Conservation (phyloP, 2,329 filamentous ascomycete genomes). For the Cadophora malorum region DNA sequence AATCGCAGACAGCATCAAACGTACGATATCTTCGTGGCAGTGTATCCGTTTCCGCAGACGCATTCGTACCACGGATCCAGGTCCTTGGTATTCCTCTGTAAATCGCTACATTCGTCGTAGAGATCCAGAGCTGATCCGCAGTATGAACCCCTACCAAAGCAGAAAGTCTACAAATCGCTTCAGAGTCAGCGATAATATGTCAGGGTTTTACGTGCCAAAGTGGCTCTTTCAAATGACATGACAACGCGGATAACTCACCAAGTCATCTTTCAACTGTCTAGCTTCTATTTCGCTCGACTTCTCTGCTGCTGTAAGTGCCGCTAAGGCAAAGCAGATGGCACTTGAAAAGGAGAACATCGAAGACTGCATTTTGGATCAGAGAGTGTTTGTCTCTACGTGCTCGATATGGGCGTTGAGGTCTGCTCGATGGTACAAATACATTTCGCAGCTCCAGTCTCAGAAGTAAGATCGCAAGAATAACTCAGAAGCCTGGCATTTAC, state of each 20-base stretch:
- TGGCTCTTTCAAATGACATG: not conserved
- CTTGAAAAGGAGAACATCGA: not conserved
- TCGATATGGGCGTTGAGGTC: not conserved
- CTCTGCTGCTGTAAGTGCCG: not conserved
- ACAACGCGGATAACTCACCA: not conserved
- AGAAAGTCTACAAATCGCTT: conserved; percentile 14
- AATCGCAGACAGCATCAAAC: not conserved
- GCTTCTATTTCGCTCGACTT: not conserved
- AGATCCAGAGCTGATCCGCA: conserved; percentile 22
- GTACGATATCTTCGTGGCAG: conserved; percentile 23
- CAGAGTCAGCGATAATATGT: not conserved
- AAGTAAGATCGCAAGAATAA: not conserved
- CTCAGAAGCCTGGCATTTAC: not conserved
- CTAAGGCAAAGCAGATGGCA: not conserved
- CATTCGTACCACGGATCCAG: conserved; percentile 27
- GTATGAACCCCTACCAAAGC: conserved; percentile 24
- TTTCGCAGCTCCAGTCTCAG: not conserved
- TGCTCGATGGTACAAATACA: not conserved
- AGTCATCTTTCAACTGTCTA: not conserved
- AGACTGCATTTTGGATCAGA: not conserved
- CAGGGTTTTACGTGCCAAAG: too few relatives aligned
- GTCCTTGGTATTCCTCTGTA: conserved; percentile 18
- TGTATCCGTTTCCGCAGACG: conserved; percentile 27
- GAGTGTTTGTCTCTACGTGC: not conserved
- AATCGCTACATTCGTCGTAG: conserved; percentile 17